phyloP scores from a whole-genome alignment of 805 yeast species.

The Candida sphagnicola region DNA sequence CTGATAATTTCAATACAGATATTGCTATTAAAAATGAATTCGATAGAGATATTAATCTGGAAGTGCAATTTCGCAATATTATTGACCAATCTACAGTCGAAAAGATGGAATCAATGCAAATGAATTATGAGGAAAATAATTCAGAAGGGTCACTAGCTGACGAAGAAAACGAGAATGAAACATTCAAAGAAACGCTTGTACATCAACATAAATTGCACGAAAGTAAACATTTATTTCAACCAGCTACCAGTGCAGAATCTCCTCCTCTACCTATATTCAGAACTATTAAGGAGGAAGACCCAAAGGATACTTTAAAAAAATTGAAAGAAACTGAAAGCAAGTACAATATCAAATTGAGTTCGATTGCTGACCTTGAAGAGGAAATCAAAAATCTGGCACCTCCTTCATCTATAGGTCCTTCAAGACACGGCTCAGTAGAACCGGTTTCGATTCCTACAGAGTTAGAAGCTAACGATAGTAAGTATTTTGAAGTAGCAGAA shows the following conservation, averaged over 20 bases:
- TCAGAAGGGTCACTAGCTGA: slow-evolving; percentile 14
- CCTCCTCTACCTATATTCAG: slow-evolving; percentile 21
- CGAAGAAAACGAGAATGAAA: slow-evolving; percentile 9
- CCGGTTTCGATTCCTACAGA: background rate
- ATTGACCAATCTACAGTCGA: no score
- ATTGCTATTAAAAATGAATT: slow-evolving; percentile 1
- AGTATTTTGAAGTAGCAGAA: background rate
- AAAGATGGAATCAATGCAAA: slow-evolving; percentile 3
- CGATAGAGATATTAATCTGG: background rate
- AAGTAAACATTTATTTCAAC: background rate
- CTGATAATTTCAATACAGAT: slow-evolving; percentile 6
- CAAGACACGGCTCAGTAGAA: background rate
- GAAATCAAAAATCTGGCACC: background rate
- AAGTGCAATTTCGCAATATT: no score
- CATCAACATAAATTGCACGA: slow-evolving; percentile 1
- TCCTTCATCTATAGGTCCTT: background rate
- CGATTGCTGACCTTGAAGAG: slow-evolving; percentile 8
- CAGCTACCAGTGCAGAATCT: no score
- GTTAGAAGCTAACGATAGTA: background rate
- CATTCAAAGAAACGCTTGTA: slow-evolving; percentile 1
- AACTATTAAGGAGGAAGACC: slow-evolving; percentile 23
- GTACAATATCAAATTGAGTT: slow-evolving; percentile 18
- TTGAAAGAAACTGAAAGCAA: slow-evolving; percentile 21
- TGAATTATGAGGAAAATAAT: slow-evolving; percentile 10
- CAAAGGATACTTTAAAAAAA: slow-evolving; percentile 17